Evolutionary conservation across 2,329 filamentous ascomycete species (phyloP), one percentile per base, ranked within the genome.

Genomic region (Basipetospora chlamydospora): DNA sequence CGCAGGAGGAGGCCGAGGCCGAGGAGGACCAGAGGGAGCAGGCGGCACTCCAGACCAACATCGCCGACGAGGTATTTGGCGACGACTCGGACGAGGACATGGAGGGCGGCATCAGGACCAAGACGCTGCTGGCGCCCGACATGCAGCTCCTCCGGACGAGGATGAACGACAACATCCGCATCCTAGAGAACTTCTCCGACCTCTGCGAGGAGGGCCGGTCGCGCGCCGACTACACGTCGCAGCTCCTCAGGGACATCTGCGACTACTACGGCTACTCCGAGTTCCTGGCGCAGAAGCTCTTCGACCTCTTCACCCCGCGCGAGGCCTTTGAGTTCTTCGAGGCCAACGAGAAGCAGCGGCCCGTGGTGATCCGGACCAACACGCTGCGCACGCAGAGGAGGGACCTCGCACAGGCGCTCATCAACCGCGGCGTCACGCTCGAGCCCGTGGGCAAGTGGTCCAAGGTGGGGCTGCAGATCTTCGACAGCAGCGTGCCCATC

Each of bases 281-380:
- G 26, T 96, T 80, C 60, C 70, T 98, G n/a, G 90, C 87, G 4
- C 84, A 94, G 59, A 98, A 96, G 67, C 76, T 98, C 12, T 86
- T 87, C 63, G 79, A 80, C 51, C 75, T 98, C 6, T 96, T 98
- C 61, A 77, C 86, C 2, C 84, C 90, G 0, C 78, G 80, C 48
- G 90, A 98, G 62, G 90, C 90, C 0, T 92, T 96, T 48, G 87
- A 87, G 38, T 98, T 98, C 61, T 96, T 98, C 63, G 90, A 98
- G 62, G 88, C 88, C 49, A 98, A 98, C 75, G 90, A 98, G 62
- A 86, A 83, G 20, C 76, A 86, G 11, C 77, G 90, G 35, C 90
- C 90, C 4, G 78, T 98, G 40, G 90, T 98, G 45, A 92, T 98
- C 54, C 79, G 90, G 51, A 96, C 90, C 43, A 98, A 98, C 60